These are phyloP conservation scores for Aplosporella prunicola DNA, from an alignment of 2,329 filamentous ascomycete genomes.

Conservation along the genomic window DNA sequence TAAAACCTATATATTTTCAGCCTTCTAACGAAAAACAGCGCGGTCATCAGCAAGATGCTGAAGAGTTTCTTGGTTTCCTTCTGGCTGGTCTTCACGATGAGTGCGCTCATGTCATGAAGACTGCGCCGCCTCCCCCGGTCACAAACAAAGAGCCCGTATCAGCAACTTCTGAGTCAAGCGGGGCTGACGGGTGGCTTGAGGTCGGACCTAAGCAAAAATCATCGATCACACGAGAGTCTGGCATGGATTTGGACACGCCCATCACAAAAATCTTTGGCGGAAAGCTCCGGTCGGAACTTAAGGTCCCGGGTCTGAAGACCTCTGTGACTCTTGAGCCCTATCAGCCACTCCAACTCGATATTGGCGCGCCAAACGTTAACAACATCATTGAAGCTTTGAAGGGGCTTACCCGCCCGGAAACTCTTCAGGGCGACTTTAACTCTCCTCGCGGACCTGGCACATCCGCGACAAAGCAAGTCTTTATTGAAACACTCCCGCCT, in stretches of 20 bases:
- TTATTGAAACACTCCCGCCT: constrained; percentile 83
- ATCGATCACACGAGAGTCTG: constrained; percentile 77
- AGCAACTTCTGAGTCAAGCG: constrained; percentile 36
- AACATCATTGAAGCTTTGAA: constrained; percentile 90
- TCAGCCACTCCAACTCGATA: constrained; percentile 89
- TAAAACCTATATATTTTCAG: not conserved
- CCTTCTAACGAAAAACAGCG: constrained; percentile 45
- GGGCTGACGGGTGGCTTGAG: constrained; percentile 71
- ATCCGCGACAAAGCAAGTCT: constrained; percentile 82
- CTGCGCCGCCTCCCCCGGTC: constrained; percentile 27
- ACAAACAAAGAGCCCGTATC: constrained; percentile 25
- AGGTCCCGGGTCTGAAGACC: constrained; percentile 75
- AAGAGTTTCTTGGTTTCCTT: constrained; percentile 91
- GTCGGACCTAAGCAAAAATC: constrained; percentile 87
- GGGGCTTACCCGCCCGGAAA: constrained; percentile 73
- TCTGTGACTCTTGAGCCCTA: constrained; percentile 92
- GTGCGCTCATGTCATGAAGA: constrained; percentile 66
- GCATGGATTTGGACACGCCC: constrained; percentile 64
- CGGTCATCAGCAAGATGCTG: constrained; percentile 94
- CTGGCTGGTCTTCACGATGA: constrained; percentile 91
- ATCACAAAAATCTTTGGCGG: constrained; percentile 93
- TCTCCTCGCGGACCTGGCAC: constrained; percentile 67
- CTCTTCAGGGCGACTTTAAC: constrained; percentile 74
- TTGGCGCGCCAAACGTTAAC: constrained; percentile 73
- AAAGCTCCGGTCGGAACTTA: constrained; percentile 78